phyloP scores from a whole-genome alignment of 2,329 filamentous ascomycete species.

The Microsporum canis region DNA sequence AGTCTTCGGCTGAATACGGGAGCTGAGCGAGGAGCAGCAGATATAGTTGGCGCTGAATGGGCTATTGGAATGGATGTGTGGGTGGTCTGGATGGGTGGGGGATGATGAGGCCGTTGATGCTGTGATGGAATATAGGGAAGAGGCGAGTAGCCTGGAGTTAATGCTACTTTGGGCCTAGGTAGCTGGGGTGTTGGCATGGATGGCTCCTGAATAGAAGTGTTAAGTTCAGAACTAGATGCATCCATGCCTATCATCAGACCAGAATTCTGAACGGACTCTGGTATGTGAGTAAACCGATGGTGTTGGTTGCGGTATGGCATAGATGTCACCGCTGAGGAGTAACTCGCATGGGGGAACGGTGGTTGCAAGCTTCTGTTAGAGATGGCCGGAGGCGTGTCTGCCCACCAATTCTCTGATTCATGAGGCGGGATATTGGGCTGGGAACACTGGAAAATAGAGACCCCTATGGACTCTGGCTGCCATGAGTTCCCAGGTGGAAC shows the following conservation, averaged over 20 bases:
- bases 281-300: constrained; percentile 21
- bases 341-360: constrained; percentile 22
- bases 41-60: constrained; percentile 5
- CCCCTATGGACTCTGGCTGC: constrained; percentile 30
- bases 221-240: constrained; percentile 25
- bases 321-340: constrained; percentile 26
- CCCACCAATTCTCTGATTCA: constrained; percentile 32
- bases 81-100: constrained; percentile 2
- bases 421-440: constrained; percentile 27
- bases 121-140: constrained; percentile 4
- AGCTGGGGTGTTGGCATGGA: constrained; percentile 17
- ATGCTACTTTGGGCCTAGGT: constrained; percentile 8
- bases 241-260: constrained; percentile 33
- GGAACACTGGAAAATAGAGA: constrained; percentile 29
- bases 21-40: constrained; percentile 8
- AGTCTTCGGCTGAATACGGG: neutral
- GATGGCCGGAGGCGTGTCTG: constrained; percentile 19
- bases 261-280: constrained; percentile 26
- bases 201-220: constrained; percentile 18
- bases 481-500: constrained; percentile 31
- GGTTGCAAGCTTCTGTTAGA: constrained; percentile 26
- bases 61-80: constrained; percentile 4
- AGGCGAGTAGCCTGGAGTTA: constrained; percentile 4
- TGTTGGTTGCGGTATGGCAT: constrained; percentile 24
- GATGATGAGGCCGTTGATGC: neutral